A percentile compares a stretch with the other conserved stretches of the same genome.
phyloP scores from a whole-genome alignment of 2,329 filamentous ascomycete species.

The Bipolaris oryzae region DNA sequence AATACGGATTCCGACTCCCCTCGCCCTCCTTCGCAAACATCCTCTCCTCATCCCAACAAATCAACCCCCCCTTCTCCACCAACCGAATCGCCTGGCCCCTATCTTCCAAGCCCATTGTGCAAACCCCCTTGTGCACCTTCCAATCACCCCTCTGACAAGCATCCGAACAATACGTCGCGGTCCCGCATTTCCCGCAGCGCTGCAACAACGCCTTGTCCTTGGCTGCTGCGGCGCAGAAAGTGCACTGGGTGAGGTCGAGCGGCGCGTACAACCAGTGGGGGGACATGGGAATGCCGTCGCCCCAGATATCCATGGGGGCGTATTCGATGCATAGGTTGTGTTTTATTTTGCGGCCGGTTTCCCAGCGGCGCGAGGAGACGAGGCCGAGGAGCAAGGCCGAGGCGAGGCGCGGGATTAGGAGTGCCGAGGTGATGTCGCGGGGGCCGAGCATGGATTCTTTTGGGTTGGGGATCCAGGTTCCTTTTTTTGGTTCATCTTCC shows the following conservation, averaged over 20 bases:
- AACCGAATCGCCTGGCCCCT: constrained; percentile 29
- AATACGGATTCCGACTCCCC: constrained; percentile 28
- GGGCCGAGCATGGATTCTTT: constrained; percentile 31
- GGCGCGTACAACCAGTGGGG: constrained; percentile 30
- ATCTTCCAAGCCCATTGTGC: constrained; percentile 29
- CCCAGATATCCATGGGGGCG: constrained; percentile 34
- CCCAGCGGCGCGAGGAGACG: constrained; percentile 18
- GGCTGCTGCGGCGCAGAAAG: neutral
- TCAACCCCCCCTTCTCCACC: constrained; percentile 27
- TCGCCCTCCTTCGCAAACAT: constrained; percentile 21
- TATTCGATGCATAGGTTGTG: constrained; percentile 32
- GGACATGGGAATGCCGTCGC: constrained; percentile 31
- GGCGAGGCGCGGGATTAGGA: neutral
- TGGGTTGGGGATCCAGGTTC: constrained; percentile 25
- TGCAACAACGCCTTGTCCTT: constrained; percentile 11
- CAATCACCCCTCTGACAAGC: constrained; percentile 29
- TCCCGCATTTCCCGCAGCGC: constrained; percentile 31
- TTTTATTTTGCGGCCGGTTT: constrained; percentile 22
- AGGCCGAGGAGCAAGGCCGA: too few relatives aligned
- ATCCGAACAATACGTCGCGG: constrained; percentile 28
- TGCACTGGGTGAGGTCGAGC: too few relatives aligned
- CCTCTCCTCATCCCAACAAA: constrained; percentile 26
- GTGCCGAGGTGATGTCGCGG: constrained; percentile 10
- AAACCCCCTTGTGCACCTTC: constrained; percentile 31
- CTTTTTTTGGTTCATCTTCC: neutral